A percentile compares a stretch with the other conserved stretches of the same genome.
These are phyloP conservation scores for Malassezia nana DNA, from an alignment of 1,284 basidiomycete genomes.

Conservation along the genomic window DNA sequence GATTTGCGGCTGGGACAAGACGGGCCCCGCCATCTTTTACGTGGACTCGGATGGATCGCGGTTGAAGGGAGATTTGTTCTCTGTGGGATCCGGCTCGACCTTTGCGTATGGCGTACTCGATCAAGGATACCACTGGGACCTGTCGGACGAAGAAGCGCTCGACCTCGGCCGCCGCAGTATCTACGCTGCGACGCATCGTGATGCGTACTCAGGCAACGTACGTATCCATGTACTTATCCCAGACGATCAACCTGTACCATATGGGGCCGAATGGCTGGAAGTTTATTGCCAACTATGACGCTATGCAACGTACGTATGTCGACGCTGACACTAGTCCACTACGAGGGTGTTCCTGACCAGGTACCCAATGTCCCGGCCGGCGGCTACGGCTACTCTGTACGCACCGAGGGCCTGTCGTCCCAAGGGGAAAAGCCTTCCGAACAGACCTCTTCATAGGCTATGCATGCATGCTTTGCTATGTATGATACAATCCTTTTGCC, in stretches of 20 bases:
- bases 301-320: constrained; percentile 26
- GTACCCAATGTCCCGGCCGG: constrained; percentile 38
- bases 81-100: constrained; percentile 93
- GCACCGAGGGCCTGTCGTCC: constrained; percentile 37
- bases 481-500: not conserved
- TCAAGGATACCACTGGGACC: constrained; percentile 88
- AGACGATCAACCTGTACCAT: constrained; percentile 84
- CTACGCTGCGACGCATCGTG: constrained; percentile 84
- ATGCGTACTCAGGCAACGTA: constrained; percentile 77
- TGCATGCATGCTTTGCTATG: not conserved
- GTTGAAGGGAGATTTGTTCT: constrained; percentile 91
- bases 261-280: constrained; percentile 77
- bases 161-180: constrained; percentile 90
- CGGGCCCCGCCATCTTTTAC: constrained; percentile 93
- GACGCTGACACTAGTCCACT: constrained; percentile 28
- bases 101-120: constrained; percentile 98
- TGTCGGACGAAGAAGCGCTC: constrained; percentile 84
- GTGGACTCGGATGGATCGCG: constrained; percentile 95
- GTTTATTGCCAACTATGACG: constrained; percentile 47
- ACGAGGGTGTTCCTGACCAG: constrained; percentile 38
- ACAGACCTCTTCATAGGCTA: not conserved
- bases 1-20: constrained; percentile 99
- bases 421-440: constrained; percentile 9
- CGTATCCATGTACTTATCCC: constrained; percentile 9
- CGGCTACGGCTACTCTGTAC: constrained; percentile 43